Evolutionary conservation across 202 grass and related monocot genomes (phyloP).

Genomic region (Digitaria exilis): DNA sequence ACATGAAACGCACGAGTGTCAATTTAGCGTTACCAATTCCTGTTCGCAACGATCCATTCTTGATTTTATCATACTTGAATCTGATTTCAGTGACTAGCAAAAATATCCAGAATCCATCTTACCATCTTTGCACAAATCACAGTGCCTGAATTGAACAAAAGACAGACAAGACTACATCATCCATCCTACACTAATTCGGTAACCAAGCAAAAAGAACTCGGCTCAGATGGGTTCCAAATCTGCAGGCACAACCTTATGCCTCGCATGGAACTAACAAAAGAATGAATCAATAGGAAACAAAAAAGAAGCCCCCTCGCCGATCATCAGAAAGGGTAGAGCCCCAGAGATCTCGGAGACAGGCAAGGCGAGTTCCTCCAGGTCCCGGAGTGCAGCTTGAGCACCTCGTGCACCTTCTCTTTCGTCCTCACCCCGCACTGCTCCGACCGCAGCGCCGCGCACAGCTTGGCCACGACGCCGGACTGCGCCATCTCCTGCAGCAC

Average conservation of each 20-base stretch:
- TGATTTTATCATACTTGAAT: neutral
- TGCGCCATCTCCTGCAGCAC: constrained; percentile 87
- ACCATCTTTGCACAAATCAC: constrained; percentile 7
- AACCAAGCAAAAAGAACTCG: constrained; percentile 16
- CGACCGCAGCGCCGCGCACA: constrained; percentile 53
- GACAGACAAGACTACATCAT: neutral
- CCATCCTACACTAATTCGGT: constrained; percentile 20
- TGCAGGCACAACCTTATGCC: constrained; percentile 30
- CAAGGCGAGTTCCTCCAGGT: constrained; percentile 75
- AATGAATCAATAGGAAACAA: constrained; percentile 46
- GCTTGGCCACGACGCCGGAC: constrained; percentile 60
- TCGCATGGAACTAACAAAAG: constrained; percentile 21
- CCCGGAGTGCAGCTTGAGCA: constrained; percentile 76
- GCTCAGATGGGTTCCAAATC: neutral
- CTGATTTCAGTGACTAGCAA: neutral
- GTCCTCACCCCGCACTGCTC: constrained; percentile 65
- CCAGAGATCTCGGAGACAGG: constrained; percentile 62
- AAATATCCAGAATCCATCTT: neutral
- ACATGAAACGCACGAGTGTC: neutral
- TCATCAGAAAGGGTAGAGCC: constrained; percentile 66
- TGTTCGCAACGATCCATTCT: neutral
- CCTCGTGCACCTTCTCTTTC: constrained; percentile 80
- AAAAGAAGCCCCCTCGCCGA: neutral
- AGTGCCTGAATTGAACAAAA: neutral
- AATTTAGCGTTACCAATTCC: neutral